Conservation (phyloP, 2,329 filamentous ascomycete genomes). For the Furcasterigmium sp. region DNA sequence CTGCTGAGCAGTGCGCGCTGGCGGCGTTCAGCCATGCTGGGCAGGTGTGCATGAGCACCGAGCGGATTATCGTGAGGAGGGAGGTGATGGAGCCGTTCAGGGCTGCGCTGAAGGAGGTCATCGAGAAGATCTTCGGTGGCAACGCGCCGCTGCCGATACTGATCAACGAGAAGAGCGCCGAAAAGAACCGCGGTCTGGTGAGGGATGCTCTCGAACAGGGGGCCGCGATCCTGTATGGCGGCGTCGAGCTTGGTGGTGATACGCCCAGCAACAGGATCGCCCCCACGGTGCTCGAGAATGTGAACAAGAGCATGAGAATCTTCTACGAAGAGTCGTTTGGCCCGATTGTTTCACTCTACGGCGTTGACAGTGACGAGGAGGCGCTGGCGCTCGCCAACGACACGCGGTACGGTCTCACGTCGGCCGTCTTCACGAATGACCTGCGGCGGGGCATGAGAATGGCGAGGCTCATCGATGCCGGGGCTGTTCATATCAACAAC, state of each 20-base stretch:
- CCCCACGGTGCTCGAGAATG: constrained; percentile 59
- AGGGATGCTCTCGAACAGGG: constrained; percentile 61
- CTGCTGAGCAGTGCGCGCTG: constrained; percentile 61
- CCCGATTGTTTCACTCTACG: constrained; percentile 60
- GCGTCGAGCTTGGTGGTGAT: constrained; percentile 19
- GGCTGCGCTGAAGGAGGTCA: constrained; percentile 31
- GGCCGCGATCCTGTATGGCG: constrained; percentile 37
- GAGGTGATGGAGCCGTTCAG: constrained; percentile 40
- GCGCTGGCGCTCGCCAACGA: constrained; percentile 73
- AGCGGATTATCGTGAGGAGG: constrained; percentile 60
- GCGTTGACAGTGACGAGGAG: constrained; percentile 60
- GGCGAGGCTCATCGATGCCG: constrained; percentile 55
- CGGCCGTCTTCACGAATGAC: constrained; percentile 65
- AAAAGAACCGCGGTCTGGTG: constrained; percentile 54
- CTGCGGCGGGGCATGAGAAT: constrained; percentile 49
- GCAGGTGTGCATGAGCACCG: constrained; percentile 84
- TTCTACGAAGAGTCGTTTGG: constrained; percentile 69
- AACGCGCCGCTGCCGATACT: constrained; percentile 66
- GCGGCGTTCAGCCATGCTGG: constrained; percentile 71
- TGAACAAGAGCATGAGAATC: constrained; percentile 55
- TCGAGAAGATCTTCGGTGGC: constrained; percentile 44
- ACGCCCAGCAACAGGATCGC: constrained; percentile 36
- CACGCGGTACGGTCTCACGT: constrained; percentile 67
- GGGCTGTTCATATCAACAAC: constrained; percentile 57
- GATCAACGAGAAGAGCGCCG: constrained; percentile 60